A percentile compares a stretch with the other conserved stretches of the same genome.
phyloP scores from a whole-genome alignment of 1,284 basidiomycete species.

The Austroboletus novae-zelandiae region DNA sequence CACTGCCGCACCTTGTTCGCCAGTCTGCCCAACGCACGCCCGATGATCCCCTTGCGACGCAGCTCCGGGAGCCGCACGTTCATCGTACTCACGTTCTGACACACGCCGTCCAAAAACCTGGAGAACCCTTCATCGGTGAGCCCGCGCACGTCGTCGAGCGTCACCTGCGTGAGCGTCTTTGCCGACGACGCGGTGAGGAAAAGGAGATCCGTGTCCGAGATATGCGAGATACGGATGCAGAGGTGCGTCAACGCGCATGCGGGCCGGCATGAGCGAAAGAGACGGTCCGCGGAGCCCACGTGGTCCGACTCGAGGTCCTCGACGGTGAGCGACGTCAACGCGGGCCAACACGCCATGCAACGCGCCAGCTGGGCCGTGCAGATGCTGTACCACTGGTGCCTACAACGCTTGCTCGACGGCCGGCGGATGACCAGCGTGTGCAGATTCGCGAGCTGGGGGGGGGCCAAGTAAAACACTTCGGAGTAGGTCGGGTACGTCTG shows the following conservation, averaged over 20 bases:
- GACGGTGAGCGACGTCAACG: constrained; percentile 3
- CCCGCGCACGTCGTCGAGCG: not conserved
- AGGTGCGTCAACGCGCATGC: constrained; percentile 3
- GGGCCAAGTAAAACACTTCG: not conserved
- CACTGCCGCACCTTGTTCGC: constrained; percentile 2
- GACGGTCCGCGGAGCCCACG: not conserved
- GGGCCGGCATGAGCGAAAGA: not conserved
- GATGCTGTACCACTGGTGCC: not conserved
- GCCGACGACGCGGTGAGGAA: constrained; percentile 5
- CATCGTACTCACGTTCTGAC: not conserved
- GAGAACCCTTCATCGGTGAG: not conserved
- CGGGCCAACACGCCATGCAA: constrained; percentile 2
- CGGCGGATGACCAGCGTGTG: not conserved
- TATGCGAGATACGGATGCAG: not conserved
- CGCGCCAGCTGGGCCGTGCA: not conserved
- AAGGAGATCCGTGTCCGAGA: constrained; percentile 5
- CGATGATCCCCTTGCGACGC: not conserved
- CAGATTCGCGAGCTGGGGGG: constrained; percentile 1
- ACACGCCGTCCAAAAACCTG: not conserved
- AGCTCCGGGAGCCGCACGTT: not conserved
- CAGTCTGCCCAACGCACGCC: not conserved
- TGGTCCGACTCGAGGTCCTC: not conserved
- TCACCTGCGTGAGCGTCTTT: constrained; percentile 1
- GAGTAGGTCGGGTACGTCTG: not conserved
- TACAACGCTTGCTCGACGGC: not conserved